Evolutionary conservation across 2,329 filamentous ascomycete species (phyloP).

Genomic region (Talaromyces piceae): DNA sequence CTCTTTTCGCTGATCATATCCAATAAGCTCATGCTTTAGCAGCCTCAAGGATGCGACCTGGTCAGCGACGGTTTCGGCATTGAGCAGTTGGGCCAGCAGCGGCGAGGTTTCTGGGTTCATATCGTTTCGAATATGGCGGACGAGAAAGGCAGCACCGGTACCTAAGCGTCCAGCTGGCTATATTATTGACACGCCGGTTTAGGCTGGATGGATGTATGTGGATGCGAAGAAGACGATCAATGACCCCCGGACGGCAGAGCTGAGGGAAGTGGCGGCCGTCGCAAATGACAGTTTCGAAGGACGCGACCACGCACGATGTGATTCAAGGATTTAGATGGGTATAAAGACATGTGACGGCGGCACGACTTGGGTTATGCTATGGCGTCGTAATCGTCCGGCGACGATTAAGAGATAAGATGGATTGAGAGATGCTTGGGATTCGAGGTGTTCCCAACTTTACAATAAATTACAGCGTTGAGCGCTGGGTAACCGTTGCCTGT

Average conservation of each 20-base stretch:
- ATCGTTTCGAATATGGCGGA: conserved; percentile 15
- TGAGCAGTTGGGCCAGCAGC: conserved; percentile 51
- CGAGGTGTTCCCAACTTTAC: background rate
- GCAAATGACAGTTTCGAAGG: background rate
- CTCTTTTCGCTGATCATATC: conserved; percentile 81
- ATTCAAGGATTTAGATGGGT: too few relatives aligned
- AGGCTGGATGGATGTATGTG: background rate
- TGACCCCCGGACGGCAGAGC: background rate
- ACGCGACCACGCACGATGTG: background rate
- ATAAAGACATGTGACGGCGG: background rate
- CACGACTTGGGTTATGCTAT: background rate
- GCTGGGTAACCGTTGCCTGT: too few relatives aligned
- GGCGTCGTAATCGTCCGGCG: background rate
- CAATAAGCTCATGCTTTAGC: conserved; percentile 84
- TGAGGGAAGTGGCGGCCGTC: background rate
- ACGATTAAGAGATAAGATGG: background rate
- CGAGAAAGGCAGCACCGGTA: background rate
- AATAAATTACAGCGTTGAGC: background rate
- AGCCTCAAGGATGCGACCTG: conserved; percentile 54
- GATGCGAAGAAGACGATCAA: background rate
- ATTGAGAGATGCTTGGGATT: background rate
- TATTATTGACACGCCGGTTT: background rate
- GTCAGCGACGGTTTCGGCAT: conserved; percentile 38
- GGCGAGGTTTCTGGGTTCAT: conserved; percentile 52
- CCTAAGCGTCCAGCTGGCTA: background rate